Percentiles rank a stretch among this genome's conserved stretches.
phyloP scores from a whole-genome alignment of 768 basidiomycete species.

The Lactifluus subvellereus region DNA sequence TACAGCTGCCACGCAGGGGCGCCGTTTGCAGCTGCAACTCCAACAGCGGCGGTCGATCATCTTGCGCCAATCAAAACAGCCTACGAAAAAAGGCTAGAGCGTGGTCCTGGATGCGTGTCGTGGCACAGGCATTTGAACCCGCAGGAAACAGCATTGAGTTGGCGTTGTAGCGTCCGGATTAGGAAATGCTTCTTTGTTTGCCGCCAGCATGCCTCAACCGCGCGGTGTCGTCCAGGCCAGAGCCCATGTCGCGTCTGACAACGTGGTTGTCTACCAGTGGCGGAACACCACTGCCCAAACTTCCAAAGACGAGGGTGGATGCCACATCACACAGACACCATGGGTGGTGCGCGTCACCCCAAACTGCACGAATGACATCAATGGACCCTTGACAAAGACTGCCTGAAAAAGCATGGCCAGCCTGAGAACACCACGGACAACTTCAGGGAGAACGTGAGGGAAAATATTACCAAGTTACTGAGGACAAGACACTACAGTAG shows the following conservation, averaged over 20 bases:
- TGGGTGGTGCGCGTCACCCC: too few species aligned
- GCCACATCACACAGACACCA: too few species aligned
- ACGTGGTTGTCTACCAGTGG: too few species aligned
- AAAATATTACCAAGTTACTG: too few species aligned
- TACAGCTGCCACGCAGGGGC: neutral
- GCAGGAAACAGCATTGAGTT: conserved; percentile 13
- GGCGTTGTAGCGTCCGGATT: neutral
- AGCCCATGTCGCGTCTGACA: neutral
- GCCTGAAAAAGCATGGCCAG: too few species aligned
- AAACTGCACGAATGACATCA: too few species aligned
- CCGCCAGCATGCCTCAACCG: conserved; percentile 1
- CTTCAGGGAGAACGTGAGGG: too few species aligned
- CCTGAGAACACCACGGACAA: too few species aligned
- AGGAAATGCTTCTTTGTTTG: neutral
- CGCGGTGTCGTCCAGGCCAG: neutral
- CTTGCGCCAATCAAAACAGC: neutral
- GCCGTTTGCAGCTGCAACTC: neutral
- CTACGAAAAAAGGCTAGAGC: neutral
- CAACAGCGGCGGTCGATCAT: neutral
- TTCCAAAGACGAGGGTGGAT: too few species aligned
- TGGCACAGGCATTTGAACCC: neutral
- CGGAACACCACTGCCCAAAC: too few species aligned
- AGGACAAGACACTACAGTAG: too few species aligned
- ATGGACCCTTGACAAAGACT: too few species aligned
- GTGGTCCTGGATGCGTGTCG: neutral